Percentiles rank a stretch among this genome's conserved stretches.
Conservation (phyloP, 306 rosid species). For the Fagus sylvatica region DNA sequence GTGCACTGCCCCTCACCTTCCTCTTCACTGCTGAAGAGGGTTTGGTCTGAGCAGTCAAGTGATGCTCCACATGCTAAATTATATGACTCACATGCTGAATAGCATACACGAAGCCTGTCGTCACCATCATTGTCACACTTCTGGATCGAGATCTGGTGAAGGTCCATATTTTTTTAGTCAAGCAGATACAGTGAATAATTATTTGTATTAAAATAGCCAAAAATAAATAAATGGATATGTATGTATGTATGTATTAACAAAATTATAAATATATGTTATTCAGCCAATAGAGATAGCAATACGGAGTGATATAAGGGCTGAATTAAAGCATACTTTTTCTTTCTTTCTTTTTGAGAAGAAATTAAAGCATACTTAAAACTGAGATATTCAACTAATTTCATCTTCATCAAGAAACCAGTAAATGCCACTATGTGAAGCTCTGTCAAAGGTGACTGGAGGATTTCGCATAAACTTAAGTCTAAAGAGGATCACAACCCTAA, state of each 20-base stretch:
- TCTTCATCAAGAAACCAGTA: not conserved
- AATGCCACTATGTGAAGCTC: not conserved
- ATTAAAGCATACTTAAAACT: not conserved
- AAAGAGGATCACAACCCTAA: not conserved
- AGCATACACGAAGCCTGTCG: constrained; percentile 91
- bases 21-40: constrained; percentile 77
- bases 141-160: constrained; percentile 83
- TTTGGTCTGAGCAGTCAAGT: constrained; percentile 93
- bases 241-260: too few species aligned
- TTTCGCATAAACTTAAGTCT: not conserved
- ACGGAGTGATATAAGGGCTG: too few species aligned
- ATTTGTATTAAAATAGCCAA: constrained; percentile 3
- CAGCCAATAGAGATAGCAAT: too few species aligned
- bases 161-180: constrained; percentile 18
- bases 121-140: constrained; percentile 90
- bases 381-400: not conserved
- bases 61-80: constrained; percentile 95
- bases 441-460: not conserved
- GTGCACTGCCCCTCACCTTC: constrained; percentile 90
- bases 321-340: not conserved
- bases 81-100: constrained; percentile 89
- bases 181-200: constrained; percentile 12
- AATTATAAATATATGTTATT: not conserved
- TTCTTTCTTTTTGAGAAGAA: too few species aligned
- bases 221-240: not conserved